A percentile compares a stretch with the other conserved stretches of the same genome.
Conservation (phyloP, 1,284 basidiomycete species). For the Pulchroboletus neoregius region DNA sequence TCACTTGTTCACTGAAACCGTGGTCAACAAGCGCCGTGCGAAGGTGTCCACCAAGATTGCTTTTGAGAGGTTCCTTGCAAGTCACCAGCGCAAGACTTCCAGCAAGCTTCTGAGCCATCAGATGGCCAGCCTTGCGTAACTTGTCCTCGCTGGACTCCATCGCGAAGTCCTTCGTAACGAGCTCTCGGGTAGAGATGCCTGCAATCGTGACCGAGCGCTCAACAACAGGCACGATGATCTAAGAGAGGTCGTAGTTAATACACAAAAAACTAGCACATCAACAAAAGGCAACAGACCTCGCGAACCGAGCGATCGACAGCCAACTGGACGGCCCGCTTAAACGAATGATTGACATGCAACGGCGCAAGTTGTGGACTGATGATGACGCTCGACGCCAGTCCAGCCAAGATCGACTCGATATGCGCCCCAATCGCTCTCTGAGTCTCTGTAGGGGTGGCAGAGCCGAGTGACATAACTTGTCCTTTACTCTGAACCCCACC, state of each 20-base stretch:
- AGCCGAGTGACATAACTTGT: slow-evolving; percentile 57
- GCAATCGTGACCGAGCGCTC: slow-evolving; percentile 99
- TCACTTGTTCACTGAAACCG: slow-evolving; percentile 80
- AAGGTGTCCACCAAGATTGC: slow-evolving; percentile 88
- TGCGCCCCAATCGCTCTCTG: slow-evolving; percentile 64
- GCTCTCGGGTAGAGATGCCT: slow-evolving; percentile 93
- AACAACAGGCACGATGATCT: slow-evolving; percentile 96
- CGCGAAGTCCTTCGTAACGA: slow-evolving; percentile 96
- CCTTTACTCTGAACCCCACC: slow-evolving; percentile 47
- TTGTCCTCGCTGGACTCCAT: slow-evolving; percentile 92
- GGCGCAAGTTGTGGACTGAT: slow-evolving; percentile 74
- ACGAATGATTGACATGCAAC: slow-evolving; percentile 74
- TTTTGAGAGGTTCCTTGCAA: slow-evolving; percentile 96
- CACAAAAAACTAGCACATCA: background rate
- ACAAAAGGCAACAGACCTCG: slow-evolving; percentile 52
- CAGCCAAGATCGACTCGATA: slow-evolving; percentile 77
- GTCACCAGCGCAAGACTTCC: slow-evolving; percentile 96
- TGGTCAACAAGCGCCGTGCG: slow-evolving; percentile 78
- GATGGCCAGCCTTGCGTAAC: slow-evolving; percentile 86
- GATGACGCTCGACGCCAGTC: slow-evolving; percentile 69
- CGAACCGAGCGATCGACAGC: slow-evolving; percentile 94
- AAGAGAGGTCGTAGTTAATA: slow-evolving; percentile 4
- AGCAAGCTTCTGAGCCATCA: slow-evolving; percentile 97
- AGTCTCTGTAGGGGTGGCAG: slow-evolving; percentile 51
- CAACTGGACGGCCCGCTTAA: slow-evolving; percentile 90